These are phyloP conservation scores for Syzygium grande DNA, from an alignment of 345 rosid species.

Conservation along the genomic window DNA sequence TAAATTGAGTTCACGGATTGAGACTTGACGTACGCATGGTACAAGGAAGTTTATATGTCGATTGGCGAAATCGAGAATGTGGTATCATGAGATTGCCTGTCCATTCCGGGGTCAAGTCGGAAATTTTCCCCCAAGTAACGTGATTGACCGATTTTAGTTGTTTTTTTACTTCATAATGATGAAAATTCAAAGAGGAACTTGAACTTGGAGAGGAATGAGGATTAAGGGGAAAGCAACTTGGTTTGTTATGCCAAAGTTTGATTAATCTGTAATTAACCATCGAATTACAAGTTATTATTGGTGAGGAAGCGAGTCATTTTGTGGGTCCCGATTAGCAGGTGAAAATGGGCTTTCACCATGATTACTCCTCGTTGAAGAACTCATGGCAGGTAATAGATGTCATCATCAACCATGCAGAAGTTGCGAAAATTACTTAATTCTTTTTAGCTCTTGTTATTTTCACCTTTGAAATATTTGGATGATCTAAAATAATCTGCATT, in stretches of 20 bases:
- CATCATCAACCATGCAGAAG: background rate
- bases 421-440: rapidly evolving
- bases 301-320: background rate
- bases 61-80: rapidly evolving
- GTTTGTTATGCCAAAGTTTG: background rate
- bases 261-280: background rate
- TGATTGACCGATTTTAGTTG: background rate
- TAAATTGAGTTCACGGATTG: rapidly evolving
- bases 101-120: background rate
- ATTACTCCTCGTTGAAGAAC: background rate
- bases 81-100: rapidly evolving
- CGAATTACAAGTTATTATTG: background rate
- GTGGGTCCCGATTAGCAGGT: background rate
- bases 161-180: background rate
- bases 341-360: background rate
- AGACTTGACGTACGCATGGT: background rate
- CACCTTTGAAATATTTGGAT: background rate
- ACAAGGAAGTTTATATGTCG: background rate
- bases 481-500: background rate
- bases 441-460: background rate
- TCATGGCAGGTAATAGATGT: background rate
- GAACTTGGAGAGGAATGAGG: background rate
- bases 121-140: background rate
- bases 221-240: background rate
- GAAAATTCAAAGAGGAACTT: background rate